Conservation (phyloP, 2,329 filamentous ascomycete species). For the Fusarium torulosum region DNA sequence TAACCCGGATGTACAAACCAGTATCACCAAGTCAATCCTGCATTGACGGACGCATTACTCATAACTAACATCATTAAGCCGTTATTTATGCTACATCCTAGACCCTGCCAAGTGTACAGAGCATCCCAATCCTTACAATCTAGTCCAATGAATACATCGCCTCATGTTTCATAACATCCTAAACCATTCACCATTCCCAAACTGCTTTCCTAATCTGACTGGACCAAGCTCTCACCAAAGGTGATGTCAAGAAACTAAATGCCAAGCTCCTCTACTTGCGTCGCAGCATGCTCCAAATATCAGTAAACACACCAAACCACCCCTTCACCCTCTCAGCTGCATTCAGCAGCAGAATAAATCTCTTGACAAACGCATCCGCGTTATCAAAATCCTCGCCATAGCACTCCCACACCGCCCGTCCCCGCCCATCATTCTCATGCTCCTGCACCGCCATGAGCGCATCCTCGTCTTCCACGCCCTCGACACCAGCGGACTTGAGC, state of each 20-base stretch:
- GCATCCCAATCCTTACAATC: neutral
- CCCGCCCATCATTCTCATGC: constrained; percentile 55
- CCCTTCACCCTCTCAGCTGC: constrained; percentile 61
- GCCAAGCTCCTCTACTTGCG: constrained; percentile 32
- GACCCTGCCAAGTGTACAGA: neutral
- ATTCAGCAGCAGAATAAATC: constrained; percentile 68
- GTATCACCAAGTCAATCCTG: too few relatives aligned
- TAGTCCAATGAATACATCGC: neutral
- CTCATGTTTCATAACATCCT: too few relatives aligned
- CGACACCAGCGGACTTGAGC: constrained; percentile 50
- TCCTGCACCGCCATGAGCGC: constrained; percentile 40
- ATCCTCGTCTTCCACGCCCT: constrained; percentile 52
- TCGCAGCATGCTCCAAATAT: constrained; percentile 44
- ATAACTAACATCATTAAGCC: neutral
- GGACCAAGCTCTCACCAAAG: neutral
- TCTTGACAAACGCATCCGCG: constrained; percentile 67
- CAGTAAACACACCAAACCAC: constrained; percentile 63
- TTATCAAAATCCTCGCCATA: constrained; percentile 70
- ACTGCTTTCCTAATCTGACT: too few relatives aligned
- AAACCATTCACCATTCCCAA: too few relatives aligned
- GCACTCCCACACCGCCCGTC: constrained; percentile 69
- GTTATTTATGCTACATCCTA: neutral
- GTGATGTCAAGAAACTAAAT: neutral
- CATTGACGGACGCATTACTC: too few relatives aligned
- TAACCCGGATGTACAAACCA: too few relatives aligned